phyloP scores from a whole-genome alignment of 352 stramenopile species.

The Phytophthora kernoviae region DNA sequence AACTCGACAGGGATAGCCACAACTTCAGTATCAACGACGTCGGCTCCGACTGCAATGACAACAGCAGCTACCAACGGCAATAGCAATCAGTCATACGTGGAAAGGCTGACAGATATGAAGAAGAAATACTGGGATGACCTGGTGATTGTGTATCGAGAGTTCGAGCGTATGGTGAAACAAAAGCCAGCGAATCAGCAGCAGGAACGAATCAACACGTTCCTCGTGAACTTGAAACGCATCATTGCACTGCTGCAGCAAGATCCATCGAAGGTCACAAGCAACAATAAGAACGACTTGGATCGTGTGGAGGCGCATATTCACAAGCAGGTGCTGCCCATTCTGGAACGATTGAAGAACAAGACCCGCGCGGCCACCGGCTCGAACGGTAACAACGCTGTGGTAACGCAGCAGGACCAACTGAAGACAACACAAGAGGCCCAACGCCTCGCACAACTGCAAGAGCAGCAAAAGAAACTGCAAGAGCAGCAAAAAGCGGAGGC shows the following conservation, averaged over 20 bases:
- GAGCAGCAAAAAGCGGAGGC: slow-evolving; percentile 68
- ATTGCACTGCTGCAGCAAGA: slow-evolving; percentile 83
- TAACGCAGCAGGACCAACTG: slow-evolving; percentile 51
- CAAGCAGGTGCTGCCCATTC: slow-evolving; percentile 82
- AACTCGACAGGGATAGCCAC: slow-evolving; percentile 14
- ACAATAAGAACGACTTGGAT: slow-evolving; percentile 81
- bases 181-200: slow-evolving; percentile 80
- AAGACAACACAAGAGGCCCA: slow-evolving; percentile 78
- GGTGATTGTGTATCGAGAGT: slow-evolving; percentile 84
- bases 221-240: slow-evolving; percentile 82
- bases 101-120: slow-evolving; percentile 77
- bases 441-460: slow-evolving; percentile 53
- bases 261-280: slow-evolving; percentile 73
- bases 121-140: slow-evolving; percentile 86
- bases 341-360: slow-evolving; percentile 80
- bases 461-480: slow-evolving; percentile 76
- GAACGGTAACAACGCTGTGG: slow-evolving; percentile 18
- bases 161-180: slow-evolving; percentile 86
- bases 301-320: slow-evolving; percentile 84
- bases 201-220: slow-evolving; percentile 82
- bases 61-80: slow-evolving; percentile 16
- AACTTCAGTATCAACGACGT: slow-evolving; percentile 15
- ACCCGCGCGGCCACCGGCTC: slow-evolving; percentile 34
- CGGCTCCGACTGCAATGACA: slow-evolving; percentile 16
- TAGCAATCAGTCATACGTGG: slow-evolving; percentile 60